phyloP scores from a whole-genome alignment of 495 filamentous ascomycete genomes.

The Penicillium arizonense region DNA sequence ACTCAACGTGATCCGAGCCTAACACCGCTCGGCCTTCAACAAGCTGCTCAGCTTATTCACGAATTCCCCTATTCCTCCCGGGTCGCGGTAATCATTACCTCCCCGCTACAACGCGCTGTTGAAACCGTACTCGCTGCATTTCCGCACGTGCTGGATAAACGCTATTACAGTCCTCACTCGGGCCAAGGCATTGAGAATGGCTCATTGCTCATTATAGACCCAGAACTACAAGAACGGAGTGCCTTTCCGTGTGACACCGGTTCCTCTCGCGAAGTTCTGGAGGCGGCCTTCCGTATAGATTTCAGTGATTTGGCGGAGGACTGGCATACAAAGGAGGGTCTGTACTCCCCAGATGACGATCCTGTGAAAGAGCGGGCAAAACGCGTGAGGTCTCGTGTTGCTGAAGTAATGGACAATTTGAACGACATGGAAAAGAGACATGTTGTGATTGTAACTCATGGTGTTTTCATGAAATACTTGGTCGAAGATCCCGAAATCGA shows the following conservation, averaged over 20 bases:
- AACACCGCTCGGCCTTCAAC: neutral
- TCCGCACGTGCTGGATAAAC: neutral
- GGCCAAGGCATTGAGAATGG: neutral
- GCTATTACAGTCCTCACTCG: neutral
- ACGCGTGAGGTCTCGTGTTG: neutral
- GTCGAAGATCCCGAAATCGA: neutral
- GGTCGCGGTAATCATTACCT: neutral
- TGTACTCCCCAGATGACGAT: neutral
- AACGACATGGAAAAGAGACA: neutral
- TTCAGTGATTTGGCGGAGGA: neutral
- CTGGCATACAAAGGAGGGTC: neutral
- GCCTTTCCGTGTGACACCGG: slow-evolving; percentile 1
- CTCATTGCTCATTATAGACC: neutral
- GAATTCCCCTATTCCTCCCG: neutral
- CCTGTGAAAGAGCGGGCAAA: slow-evolving; percentile 1
- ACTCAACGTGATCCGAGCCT: neutral
- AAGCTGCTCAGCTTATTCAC: neutral
- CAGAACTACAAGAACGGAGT: slow-evolving; percentile 3
- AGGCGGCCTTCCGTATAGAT: neutral
- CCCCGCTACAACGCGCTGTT: neutral
- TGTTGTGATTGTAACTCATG: slow-evolving; percentile 1
- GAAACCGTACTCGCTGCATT: neutral
- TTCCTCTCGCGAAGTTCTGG: neutral
- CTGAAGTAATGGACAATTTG: neutral
- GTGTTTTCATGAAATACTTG: slow-evolving; percentile 1